phyloP scores from a whole-genome alignment of 164 flowering plant genomes.

The Vitis riparia region DNA sequence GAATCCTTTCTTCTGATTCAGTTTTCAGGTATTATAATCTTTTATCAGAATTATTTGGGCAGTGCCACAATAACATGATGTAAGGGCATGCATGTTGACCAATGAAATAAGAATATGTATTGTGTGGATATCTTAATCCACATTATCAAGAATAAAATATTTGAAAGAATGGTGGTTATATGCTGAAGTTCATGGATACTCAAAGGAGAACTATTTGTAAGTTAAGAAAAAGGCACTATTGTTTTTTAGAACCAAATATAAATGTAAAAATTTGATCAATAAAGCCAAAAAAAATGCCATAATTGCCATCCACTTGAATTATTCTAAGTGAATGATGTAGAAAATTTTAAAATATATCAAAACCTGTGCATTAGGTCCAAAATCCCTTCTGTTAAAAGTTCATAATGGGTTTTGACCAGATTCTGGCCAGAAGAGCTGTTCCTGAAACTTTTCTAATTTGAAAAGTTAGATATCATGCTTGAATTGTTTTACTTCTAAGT shows the following conservation, averaged over 20 bases:
- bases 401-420: not conserved
- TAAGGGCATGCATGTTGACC: not conserved
- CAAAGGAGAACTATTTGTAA: not conserved
- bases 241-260: too few species aligned
- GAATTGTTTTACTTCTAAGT: too few species aligned
- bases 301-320: too few species aligned
- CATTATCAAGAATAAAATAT: not conserved
- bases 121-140: not conserved
- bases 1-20: constrained; percentile 88
- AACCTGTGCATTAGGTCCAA: not conserved
- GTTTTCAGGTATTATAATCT: constrained; percentile 70
- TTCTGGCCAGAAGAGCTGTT: not conserved
- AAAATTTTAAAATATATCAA: not conserved
- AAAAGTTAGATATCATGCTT: too few species aligned
- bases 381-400: not conserved
- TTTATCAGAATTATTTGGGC: not conserved
- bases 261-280: too few species aligned
- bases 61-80: not conserved
- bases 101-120: not conserved
- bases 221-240: too few species aligned
- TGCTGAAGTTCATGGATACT: too few species aligned
- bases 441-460: not conserved
- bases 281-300: too few species aligned
- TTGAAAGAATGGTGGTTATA: not conserved
- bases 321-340: not conserved